Conservation (phyloP, 805 yeast species). For the Wickerhamomyces bovis region DNA sequence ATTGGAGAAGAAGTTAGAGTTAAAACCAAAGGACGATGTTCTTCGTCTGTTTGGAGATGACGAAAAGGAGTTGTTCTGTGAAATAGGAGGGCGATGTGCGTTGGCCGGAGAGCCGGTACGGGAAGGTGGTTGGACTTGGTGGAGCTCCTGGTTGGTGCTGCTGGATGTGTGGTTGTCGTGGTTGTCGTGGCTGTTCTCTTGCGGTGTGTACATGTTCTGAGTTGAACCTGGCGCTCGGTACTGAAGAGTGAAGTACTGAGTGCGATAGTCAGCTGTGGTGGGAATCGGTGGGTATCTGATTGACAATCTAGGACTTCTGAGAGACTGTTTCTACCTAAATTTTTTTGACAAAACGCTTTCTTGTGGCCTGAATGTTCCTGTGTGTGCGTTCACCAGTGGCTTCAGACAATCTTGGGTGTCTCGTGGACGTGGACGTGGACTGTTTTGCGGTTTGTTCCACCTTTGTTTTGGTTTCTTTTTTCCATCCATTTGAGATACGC, state of each 20-base stretch:
- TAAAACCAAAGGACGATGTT: conserved; percentile 24
- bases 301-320: too few species aligned
- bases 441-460: neutral
- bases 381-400: neutral
- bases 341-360: neutral
- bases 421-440: neutral
- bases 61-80: conserved; percentile 1
- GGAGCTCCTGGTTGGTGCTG: neutral
- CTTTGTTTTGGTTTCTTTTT: neutral
- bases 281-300: neutral
- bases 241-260: too few species aligned
- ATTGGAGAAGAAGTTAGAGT: conserved; percentile 21
- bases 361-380: neutral
- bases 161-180: neutral
- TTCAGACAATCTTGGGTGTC: too few species aligned
- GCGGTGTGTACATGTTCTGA: neutral
- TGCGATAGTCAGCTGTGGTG: neutral
- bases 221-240: neutral
- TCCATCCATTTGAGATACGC: neutral
- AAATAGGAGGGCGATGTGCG: conserved; percentile 5
- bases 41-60: conserved; percentile 20
- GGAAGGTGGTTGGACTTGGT: neutral
- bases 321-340: neutral
- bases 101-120: neutral
- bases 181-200: neutral